These are phyloP conservation scores for Blastobotrys malaysiensis DNA, from an alignment of 1,139 yeast species.

Conservation along the genomic window DNA sequence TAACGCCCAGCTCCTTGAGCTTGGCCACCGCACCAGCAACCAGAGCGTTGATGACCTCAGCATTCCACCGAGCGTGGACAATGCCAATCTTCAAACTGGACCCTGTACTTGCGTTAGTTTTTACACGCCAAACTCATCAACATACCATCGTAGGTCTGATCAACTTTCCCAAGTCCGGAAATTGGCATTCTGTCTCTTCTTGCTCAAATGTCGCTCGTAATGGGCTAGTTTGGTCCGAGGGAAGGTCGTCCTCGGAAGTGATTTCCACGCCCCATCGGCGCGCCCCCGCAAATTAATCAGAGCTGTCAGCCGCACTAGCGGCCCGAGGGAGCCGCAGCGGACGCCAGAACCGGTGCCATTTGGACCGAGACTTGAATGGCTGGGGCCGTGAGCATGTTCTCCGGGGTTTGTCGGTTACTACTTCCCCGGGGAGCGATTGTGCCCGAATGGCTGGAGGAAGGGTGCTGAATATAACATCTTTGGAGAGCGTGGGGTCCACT, in stretches of 20 bases:
- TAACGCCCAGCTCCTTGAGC: slow-evolving; percentile 61
- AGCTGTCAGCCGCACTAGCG: not conserved
- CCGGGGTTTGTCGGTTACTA: not conserved
- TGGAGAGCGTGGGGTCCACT: not conserved
- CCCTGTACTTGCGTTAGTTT: slow-evolving; percentile 33
- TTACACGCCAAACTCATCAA: not conserved
- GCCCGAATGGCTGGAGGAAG: not conserved
- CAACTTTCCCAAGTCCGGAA: slow-evolving; percentile 69
- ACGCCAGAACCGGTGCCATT: not conserved
- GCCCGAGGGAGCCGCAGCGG: not conserved
- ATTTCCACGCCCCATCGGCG: not conserved
- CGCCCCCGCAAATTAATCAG: not conserved
- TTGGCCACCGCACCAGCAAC: slow-evolving; percentile 70
- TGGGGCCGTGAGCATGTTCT: not conserved
- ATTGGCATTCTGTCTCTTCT: slow-evolving; percentile 9
- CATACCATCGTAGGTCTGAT: slow-evolving; percentile 54
- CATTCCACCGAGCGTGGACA: slow-evolving; percentile 95
- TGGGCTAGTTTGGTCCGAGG: not conserved
- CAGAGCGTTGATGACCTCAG: slow-evolving; percentile 65
- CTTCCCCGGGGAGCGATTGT: not conserved
- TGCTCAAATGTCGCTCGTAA: not conserved
- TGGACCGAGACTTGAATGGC: not conserved
- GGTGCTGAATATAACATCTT: not conserved
- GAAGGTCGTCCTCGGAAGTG: not conserved
- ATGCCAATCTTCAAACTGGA: slow-evolving; percentile 69